Conservation (phyloP, 2,329 filamentous ascomycete species). For the Alternaria rosae region DNA sequence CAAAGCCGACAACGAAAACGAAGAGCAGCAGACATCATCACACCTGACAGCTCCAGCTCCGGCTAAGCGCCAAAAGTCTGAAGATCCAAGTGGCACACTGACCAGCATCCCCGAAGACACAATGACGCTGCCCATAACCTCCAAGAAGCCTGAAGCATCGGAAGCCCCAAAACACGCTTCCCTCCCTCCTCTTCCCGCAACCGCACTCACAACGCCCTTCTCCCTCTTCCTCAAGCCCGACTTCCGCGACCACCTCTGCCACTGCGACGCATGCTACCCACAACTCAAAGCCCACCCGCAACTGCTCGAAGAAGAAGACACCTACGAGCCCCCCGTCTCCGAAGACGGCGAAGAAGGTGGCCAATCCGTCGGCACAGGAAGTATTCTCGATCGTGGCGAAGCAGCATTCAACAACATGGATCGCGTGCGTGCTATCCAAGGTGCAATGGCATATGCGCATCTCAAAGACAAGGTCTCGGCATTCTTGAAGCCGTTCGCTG, state of each 20-base stretch:
- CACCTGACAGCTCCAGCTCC: slow-evolving; percentile 25
- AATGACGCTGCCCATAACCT: slow-evolving; percentile 32
- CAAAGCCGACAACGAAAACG: slow-evolving; percentile 54
- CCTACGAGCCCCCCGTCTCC: slow-evolving; percentile 90
- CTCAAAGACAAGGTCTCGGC: slow-evolving; percentile 95
- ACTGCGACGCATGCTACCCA: slow-evolving; percentile 80
- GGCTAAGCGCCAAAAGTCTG: slow-evolving; percentile 48
- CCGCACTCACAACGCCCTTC: slow-evolving; percentile 65
- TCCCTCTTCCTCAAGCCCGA: slow-evolving; percentile 82
- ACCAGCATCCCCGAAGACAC: slow-evolving; percentile 48
- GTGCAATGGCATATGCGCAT: slow-evolving; percentile 97
- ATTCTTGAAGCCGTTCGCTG: slow-evolving; percentile 92
- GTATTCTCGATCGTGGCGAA: slow-evolving; percentile 88
- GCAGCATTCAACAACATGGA: slow-evolving; percentile 91
- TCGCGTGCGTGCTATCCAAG: slow-evolving; percentile 88
- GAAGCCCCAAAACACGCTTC: slow-evolving; percentile 66
- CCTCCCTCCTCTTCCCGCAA: slow-evolving; percentile 63
- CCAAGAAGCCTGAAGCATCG: slow-evolving; percentile 32
- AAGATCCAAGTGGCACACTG: slow-evolving; percentile 36
- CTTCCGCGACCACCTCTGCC: slow-evolving; percentile 85
- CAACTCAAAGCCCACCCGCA: slow-evolving; percentile 74
- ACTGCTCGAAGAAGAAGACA: slow-evolving; percentile 91
- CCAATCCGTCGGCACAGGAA: slow-evolving; percentile 73
- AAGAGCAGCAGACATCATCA: slow-evolving; percentile 27
- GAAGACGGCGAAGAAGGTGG: slow-evolving; percentile 61